Evolutionary conservation across 2,329 filamentous ascomycete species (phyloP), one percentile per base, ranked within the genome.

Genomic region (Neoscytalidium dimidiatum): DNA sequence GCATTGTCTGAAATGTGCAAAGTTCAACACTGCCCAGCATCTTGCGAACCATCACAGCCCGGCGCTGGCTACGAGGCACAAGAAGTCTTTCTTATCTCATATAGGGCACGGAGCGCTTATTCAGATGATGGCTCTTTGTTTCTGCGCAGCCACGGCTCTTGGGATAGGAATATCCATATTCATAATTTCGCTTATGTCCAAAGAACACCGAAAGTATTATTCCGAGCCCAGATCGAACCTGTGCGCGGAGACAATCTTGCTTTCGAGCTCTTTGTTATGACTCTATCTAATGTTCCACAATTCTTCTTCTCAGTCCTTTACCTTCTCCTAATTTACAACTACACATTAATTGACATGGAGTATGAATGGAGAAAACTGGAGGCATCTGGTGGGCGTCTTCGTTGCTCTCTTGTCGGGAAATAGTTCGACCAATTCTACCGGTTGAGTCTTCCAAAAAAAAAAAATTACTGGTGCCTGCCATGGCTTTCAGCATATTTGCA

Each of bases 271-370:
- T 33, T 71, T 3, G 68, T 68, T 1, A 73, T 72, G 26, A 66
- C 62, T 41, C 73, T 74, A 17, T 58, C 64, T 4, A 74, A 74
- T 52, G 70, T 71, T 23, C 71, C 71, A 2, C 71, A 74, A 44
- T 71, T 73, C 38, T 69, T 74, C 43, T 75, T 73, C 64, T 73
- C 70, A 2, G 66, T 74, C 1, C 66, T 74, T 2, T 74, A 74
- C 62, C 66, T 74, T 2, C 70, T 75, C 65, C 49, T 75, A 38
- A 71, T 74, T 19, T 75, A 75, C 56, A 73, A 75, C 61, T 66
- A 73, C 43, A 74, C 71, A 1, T 66, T 74, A 17, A 64, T 73
- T 44, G 67, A 51, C 31, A 68, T 71, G 66, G 73, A 74, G 62
- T 51, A 67, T 19, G 69, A 72, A 19, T 75, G 72, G 72, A 72